Conservation (phyloP, 2,329 filamentous ascomycete species). For the Coniochaeta hoffmannii region DNA sequence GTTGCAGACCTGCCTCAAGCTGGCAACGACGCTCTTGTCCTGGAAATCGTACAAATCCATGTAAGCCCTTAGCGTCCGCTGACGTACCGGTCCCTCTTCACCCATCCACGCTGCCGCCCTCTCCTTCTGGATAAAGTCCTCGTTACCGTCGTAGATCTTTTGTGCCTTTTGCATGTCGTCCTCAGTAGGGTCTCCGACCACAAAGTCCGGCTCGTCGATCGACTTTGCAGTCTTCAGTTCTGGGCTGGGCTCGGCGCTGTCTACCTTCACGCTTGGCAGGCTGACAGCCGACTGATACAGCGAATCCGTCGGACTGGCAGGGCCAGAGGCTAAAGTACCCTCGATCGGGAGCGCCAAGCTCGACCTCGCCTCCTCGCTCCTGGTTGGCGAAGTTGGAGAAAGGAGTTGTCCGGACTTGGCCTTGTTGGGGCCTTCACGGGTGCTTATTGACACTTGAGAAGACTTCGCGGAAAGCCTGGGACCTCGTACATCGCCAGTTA, state of each 20-base stretch:
- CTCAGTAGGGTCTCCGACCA: constrained; percentile 51
- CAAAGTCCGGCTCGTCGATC: constrained; percentile 51
- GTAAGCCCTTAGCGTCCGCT: constrained; percentile 63
- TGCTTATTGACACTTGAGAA: background rate
- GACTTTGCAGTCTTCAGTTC: constrained; percentile 28
- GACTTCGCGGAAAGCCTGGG: background rate
- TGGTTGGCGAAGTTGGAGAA: constrained; percentile 6
- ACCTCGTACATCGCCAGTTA: background rate
- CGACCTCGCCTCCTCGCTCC: constrained; percentile 26
- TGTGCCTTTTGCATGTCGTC: constrained; percentile 72
- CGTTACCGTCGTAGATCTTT: constrained; percentile 76
- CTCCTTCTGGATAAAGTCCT: constrained; percentile 71
- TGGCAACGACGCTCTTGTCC: constrained; percentile 69
- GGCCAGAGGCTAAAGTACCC: constrained; percentile 23
- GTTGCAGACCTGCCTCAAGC: constrained; percentile 73
- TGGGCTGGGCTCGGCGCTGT: constrained; percentile 31
- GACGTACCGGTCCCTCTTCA: constrained; percentile 55
- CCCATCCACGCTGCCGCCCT: constrained; percentile 86
- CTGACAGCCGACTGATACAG: constrained; percentile 31
- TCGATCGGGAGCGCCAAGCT: constrained; percentile 36
- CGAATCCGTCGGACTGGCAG: constrained; percentile 28
- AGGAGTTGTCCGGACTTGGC: background rate
- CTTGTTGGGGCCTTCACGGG: background rate
- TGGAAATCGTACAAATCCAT: constrained; percentile 89
- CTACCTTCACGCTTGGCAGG: constrained; percentile 35